Evolutionary conservation across 2,329 filamentous ascomycete species (phyloP).

Genomic region (Aspergillus sp.): DNA sequence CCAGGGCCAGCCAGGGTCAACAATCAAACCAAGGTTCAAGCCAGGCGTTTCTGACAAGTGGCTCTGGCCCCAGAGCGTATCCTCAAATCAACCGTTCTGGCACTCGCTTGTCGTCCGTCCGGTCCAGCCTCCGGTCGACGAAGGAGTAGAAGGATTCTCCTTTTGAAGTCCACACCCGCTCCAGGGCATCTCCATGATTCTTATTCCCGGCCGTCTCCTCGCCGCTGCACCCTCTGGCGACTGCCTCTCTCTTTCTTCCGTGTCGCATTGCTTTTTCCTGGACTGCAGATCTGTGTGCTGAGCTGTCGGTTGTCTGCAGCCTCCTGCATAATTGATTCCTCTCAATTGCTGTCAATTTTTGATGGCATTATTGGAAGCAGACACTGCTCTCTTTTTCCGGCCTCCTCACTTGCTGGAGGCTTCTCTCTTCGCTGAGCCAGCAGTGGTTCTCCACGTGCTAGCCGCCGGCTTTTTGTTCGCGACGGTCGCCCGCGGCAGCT

Average conservation of each 20-base stretch:
- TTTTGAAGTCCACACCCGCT: not conserved
- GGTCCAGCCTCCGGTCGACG: conserved; percentile 24
- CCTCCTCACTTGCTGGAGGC: conserved; percentile 8
- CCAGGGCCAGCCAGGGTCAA: not conserved
- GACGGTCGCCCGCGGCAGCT: conserved; percentile 26
- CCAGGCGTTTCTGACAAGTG: conserved; percentile 17
- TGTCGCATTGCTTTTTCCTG: conserved; percentile 17
- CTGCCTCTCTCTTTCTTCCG: conserved; percentile 11
- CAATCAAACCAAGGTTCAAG: conserved; percentile 1
- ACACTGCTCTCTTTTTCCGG: not conserved
- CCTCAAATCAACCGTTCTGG: conserved; percentile 14
- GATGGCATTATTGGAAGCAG: not conserved
- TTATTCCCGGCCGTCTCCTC: not conserved
- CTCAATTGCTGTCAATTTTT: conserved; percentile 4
- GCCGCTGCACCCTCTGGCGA: conserved; percentile 3
- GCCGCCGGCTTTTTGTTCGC: conserved; percentile 23
- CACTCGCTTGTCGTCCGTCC: conserved; percentile 20
- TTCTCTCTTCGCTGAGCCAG: conserved; percentile 19
- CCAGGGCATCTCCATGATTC: not conserved
- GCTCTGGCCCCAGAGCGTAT: conserved; percentile 11
- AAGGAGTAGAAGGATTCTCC: conserved; percentile 2
- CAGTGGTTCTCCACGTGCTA: conserved; percentile 32
- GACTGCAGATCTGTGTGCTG: conserved; percentile 28
- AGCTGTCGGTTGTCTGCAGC: conserved; percentile 30
- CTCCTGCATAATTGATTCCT: conserved; percentile 18